Percentiles rank a stretch among this genome's conserved stretches.
These are phyloP conservation scores for Saccharomyces hybrid DNA, from an alignment of 1,139 yeast genomes.

Conservation along the genomic window DNA sequence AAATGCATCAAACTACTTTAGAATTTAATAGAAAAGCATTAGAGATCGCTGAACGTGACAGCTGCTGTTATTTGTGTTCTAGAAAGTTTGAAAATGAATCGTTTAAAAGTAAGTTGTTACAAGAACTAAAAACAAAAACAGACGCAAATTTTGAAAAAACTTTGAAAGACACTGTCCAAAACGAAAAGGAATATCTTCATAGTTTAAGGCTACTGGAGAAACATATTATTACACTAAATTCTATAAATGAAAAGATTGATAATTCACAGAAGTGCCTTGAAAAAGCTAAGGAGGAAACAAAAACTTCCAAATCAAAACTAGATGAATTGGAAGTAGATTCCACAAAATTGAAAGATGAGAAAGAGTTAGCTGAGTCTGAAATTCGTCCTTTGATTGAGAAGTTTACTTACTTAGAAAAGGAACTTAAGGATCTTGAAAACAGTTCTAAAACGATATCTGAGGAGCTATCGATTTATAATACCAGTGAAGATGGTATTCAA, in stretches of 20 bases:
- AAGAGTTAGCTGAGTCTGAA: conserved; percentile 17
- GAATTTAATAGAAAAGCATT: conserved; percentile 60
- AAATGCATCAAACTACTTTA: conserved; percentile 57
- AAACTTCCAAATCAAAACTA: conserved; percentile 18
- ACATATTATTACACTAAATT: conserved; percentile 13
- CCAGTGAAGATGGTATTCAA: conserved; percentile 15
- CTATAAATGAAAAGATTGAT: not conserved
- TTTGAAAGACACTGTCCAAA: conserved; percentile 33
- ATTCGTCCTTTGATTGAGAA: conserved; percentile 20
- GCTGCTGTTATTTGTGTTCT: conserved; percentile 59
- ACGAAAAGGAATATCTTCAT: conserved; percentile 36
- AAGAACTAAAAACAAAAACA: conserved; percentile 31
- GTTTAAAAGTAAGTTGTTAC: conserved; percentile 29
- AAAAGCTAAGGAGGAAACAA: not conserved
- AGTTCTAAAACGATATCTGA: conserved; percentile 36
- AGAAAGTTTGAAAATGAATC: conserved; percentile 45
- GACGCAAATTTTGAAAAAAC: conserved; percentile 27
- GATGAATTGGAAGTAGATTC: conserved; percentile 17
- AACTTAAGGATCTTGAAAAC: conserved; percentile 32
- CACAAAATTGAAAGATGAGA: conserved; percentile 13
- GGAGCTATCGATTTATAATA: conserved; percentile 31
- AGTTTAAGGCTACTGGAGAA: conserved; percentile 30
- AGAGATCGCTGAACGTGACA: conserved; percentile 47
- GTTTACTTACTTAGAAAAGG: conserved; percentile 17
- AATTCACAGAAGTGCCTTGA: not conserved